These are phyloP conservation scores for Macrophomina pseudophaseolina DNA, from an alignment of 2,329 filamentous ascomycete species.

Conservation along the genomic window DNA sequence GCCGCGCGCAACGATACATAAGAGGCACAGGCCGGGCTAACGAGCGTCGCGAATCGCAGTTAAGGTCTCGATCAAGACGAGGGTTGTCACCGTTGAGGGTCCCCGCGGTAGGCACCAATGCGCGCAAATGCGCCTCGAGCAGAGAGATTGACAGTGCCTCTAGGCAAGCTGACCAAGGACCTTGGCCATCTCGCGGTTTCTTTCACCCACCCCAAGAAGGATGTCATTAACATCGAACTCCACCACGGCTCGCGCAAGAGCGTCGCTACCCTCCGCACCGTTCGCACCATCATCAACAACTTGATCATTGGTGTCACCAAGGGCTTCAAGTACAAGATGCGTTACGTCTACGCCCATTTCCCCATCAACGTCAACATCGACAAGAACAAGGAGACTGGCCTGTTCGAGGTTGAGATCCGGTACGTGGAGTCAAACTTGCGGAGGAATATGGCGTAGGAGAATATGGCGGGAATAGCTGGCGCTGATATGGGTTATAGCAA, in stretches of 20 bases:
- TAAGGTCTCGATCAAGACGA: conserved; percentile 97
- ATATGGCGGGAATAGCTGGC: conserved; percentile 7
- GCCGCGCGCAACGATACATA: conserved; percentile 32
- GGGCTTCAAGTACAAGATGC: conserved; percentile 99
- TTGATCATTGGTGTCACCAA: conserved; percentile 97
- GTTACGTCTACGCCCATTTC: conserved; percentile 99
- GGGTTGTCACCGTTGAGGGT: conserved; percentile 95
- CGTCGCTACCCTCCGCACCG: conserved; percentile 95
- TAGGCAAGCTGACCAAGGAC: conserved; percentile 95
- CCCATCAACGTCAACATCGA: conserved; percentile 99
- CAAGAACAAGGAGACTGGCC: conserved; percentile 89
- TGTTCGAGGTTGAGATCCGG: conserved; percentile 95
- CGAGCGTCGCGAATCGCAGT: conserved; percentile 61
- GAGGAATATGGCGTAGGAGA: not conserved
- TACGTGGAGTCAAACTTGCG: conserved; percentile 54
- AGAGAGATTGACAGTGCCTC: conserved; percentile 39
- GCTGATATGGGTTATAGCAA: conserved; percentile 55
- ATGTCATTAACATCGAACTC: conserved; percentile 93
- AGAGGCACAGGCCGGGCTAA: conserved; percentile 24
- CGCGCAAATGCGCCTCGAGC: conserved; percentile 21
- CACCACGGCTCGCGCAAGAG: conserved; percentile 99
- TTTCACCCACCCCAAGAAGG: conserved; percentile 86
- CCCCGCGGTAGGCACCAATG: conserved; percentile 70
- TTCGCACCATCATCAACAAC: conserved; percentile 98
- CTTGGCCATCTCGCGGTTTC: conserved; percentile 95